Evolutionary conservation across 139 green algal species (phyloP).

Genomic region (Haematococcus sp.): DNA sequence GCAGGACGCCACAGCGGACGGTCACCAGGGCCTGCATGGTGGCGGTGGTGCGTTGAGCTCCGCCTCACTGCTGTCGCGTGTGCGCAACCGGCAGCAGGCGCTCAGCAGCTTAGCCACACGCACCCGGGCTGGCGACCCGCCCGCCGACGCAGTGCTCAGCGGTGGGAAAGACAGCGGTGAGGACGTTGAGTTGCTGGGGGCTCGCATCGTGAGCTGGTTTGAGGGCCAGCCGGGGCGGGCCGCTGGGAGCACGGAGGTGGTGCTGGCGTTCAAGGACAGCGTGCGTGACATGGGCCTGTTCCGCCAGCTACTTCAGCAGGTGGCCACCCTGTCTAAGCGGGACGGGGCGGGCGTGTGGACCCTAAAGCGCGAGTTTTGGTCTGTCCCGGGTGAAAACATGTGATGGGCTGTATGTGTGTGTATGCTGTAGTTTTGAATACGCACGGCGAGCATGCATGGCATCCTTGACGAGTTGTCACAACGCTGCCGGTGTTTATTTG

Average conservation of each 20-base stretch:
- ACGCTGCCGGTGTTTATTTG: too few species aligned
- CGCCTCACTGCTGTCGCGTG: too few species aligned
- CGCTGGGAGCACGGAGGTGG: slow-evolving; percentile 51
- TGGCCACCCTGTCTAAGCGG: slow-evolving; percentile 50
- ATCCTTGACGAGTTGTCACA: too few species aligned
- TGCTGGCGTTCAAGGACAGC: slow-evolving; percentile 50
- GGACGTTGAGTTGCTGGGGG: slow-evolving; percentile 32
- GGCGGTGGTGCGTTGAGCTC: background rate
- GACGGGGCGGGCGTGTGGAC: slow-evolving; percentile 42
- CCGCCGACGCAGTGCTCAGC: background rate
- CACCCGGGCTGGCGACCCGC: background rate
- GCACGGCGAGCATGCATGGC: too few species aligned
- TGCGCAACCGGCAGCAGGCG: too few species aligned
- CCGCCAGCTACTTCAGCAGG: slow-evolving; percentile 63
- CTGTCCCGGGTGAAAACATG: too few species aligned
- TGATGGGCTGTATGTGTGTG: too few species aligned
- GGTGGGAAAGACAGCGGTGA: background rate
- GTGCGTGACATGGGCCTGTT: slow-evolving; percentile 63
- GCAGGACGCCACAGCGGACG: too few species aligned
- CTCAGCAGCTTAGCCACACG: too few species aligned
- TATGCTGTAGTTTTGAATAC: too few species aligned
- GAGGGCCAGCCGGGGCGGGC: slow-evolving; percentile 13
- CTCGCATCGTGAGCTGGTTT: slow-evolving; percentile 56
- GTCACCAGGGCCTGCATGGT: background rate
- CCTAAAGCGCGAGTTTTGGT: slow-evolving; percentile 55